A percentile compares a stretch with the other conserved stretches of the same genome.
Conservation (phyloP, 2,329 filamentous ascomycete genomes). For the Karstenula rhodostoma region DNA sequence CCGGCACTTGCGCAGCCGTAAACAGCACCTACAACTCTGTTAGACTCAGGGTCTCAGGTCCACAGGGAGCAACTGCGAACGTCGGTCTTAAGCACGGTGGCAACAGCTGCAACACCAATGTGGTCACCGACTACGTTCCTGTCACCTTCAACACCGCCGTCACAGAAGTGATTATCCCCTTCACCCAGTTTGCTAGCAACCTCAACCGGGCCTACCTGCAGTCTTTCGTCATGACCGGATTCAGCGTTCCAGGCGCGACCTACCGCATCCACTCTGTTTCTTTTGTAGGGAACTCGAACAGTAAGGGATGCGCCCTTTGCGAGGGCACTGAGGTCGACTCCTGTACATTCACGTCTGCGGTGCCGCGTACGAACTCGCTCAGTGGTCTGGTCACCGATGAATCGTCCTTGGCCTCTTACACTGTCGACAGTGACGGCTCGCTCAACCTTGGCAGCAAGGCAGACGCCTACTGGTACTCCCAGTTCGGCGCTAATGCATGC, state of each 20-base stretch:
- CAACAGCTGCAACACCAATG: constrained; percentile 12
- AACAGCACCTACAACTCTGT: constrained; percentile 14
- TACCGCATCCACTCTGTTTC: constrained; percentile 14
- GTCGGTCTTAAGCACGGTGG: constrained; percentile 14
- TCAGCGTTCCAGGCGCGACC: constrained; percentile 7
- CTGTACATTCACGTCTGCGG: constrained; percentile 4
- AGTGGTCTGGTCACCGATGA: constrained; percentile 10
- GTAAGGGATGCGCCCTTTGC: constrained; percentile 8
- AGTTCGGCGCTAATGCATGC: constrained; percentile 15
- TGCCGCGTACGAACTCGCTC: constrained; percentile 9
- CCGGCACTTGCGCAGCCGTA: constrained; percentile 7
- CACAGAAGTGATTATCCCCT: constrained; percentile 9
- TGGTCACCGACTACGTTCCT: constrained; percentile 10
- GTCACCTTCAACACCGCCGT: constrained; percentile 13
- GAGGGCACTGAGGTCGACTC: constrained; percentile 12
- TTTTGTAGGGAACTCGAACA: constrained; percentile 13
- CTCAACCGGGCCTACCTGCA: constrained; percentile 16
- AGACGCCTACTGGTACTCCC: constrained; percentile 18
- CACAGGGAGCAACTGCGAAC: constrained; percentile 10
- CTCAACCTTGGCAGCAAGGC: constrained; percentile 9
- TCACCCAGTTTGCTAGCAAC: constrained; percentile 8
- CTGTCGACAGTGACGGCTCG: constrained; percentile 13
- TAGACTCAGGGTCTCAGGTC: constrained; percentile 8
- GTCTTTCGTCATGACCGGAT: constrained; percentile 13
- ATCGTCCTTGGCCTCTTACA: constrained; percentile 8